Conservation (phyloP, 2,329 filamentous ascomycete species). For the Triangularia verruculosa region DNA sequence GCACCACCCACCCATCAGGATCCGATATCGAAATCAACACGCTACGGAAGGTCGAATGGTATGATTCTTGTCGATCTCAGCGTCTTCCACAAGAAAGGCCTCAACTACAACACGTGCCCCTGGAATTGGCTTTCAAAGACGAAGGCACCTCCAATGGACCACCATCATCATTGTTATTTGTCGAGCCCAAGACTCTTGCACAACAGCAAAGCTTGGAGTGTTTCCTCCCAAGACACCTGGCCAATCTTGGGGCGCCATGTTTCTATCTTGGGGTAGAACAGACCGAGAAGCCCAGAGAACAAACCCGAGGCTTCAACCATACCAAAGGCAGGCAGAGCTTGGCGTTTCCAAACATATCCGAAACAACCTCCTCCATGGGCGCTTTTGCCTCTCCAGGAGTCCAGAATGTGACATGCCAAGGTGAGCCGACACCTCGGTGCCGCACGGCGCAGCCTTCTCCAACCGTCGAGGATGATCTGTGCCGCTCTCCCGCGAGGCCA, state of each 20-base stretch:
- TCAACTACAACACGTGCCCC: neutral
- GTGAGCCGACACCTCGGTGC: conserved; percentile 8
- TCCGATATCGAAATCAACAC: neutral
- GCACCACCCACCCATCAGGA: neutral
- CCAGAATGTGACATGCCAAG: conserved; percentile 4
- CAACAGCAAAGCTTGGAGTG: neutral
- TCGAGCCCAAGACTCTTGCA: neutral
- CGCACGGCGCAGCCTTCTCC: conserved; percentile 15
- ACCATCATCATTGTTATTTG: neutral
- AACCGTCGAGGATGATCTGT: neutral
- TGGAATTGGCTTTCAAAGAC: neutral
- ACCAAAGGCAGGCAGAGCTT: neutral
- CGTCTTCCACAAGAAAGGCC: neutral
- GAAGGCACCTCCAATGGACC: neutral
- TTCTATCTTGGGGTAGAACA: neutral
- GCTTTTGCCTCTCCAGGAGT: neutral
- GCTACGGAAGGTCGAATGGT: neutral
- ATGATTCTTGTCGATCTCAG: neutral
- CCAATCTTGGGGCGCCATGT: neutral
- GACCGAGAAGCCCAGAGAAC: neutral
- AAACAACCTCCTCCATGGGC: conserved; percentile 13
- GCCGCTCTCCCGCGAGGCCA: neutral
- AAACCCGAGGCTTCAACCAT: neutral
- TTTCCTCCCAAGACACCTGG: neutral
- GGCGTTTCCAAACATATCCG: conserved; percentile 10